Evolutionary conservation across 768 basidiomycete species (phyloP), one percentile per base, ranked within the genome.

Genomic region (Tephrocybe sp.): DNA sequence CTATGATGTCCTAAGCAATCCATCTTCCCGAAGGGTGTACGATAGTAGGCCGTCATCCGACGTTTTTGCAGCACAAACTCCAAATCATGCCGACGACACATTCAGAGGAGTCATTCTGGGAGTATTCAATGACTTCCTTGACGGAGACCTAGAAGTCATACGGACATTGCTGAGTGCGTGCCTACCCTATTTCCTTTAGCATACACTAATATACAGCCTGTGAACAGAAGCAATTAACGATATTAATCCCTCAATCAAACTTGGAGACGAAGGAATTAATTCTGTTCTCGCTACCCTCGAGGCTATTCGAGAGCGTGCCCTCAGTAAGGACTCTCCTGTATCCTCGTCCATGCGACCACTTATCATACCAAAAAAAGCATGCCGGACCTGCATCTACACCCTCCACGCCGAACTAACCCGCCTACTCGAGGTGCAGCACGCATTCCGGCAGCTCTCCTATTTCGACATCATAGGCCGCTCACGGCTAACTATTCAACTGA

Each of bases 91-190:
- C 0, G 88, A 94, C 52, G 87, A 93, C 59, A 93, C 92, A 1
- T 80, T 94, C 49, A 75, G 83, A 43, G 77, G 81, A 47, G 89
- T 92, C 14, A 70, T 93, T 31, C 63, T 89, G 30, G 80, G 83
- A 22, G 83, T 91, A 10, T 81, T 92, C 63, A 84, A 81, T 53
- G 92, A 94, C 60, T 89, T 92, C 57, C 66, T 93, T 39, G 87
- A 92, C 48, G 92, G 91, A 5, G 91, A 93, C 67, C 71, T 93
- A n/a, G 89, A 92, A 63, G 82, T 91, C 64, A 84, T 92, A 61
- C 79, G 87, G 49, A 81, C 82, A 1, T 67, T 92, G 17, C 77
- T 93, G 20, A 81, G 89, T 89, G 58, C 45, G 86, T 73, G n/a
- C 16, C 22, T 17, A 30, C 39, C 45, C 2, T 48, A 30, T 49